Evolutionary conservation across 2,329 filamentous ascomycete genomes (phyloP).

Genomic region (Bipolaris oryzae): DNA sequence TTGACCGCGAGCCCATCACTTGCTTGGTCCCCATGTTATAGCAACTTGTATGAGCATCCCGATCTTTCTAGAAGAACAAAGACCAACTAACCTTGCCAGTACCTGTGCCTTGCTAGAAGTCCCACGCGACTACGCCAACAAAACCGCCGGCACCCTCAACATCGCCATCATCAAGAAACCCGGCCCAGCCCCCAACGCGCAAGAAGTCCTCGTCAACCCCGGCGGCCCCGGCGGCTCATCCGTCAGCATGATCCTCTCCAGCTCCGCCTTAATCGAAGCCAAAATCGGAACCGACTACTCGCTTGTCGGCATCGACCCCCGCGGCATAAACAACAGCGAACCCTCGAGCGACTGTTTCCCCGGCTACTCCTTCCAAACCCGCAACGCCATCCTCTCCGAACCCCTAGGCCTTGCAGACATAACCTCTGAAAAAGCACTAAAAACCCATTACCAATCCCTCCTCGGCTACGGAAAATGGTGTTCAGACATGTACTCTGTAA

Average conservation of each 20-base stretch:
- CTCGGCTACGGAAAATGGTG: constrained; percentile 32
- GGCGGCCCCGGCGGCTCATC: constrained; percentile 44
- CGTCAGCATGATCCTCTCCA: constrained; percentile 18
- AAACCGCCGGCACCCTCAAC: constrained; percentile 18
- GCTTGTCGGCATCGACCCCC: constrained; percentile 42
- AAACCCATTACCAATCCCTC: neutral
- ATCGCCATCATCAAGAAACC: constrained; percentile 23
- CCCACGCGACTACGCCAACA: constrained; percentile 27
- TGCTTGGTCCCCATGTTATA: neutral
- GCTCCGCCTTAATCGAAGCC: neutral
- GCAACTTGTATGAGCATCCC: neutral
- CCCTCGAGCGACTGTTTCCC: constrained; percentile 19
- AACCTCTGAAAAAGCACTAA: neutral
- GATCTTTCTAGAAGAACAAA: too few relatives aligned
- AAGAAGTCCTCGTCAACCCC: constrained; percentile 28
- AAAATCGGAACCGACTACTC: constrained; percentile 37
- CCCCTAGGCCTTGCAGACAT: neutral
- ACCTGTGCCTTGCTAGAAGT: constrained; percentile 24
- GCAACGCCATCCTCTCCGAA: neutral
- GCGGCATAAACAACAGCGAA: constrained; percentile 31
- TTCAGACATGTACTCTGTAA: constrained; percentile 15
- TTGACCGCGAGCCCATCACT: neutral
- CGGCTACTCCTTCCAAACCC: neutral
- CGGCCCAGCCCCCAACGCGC: constrained; percentile 9
- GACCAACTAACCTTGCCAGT: neutral